Conservation (phyloP, 2,329 filamentous ascomycete genomes). For the Dactylonectria estremocensis region DNA sequence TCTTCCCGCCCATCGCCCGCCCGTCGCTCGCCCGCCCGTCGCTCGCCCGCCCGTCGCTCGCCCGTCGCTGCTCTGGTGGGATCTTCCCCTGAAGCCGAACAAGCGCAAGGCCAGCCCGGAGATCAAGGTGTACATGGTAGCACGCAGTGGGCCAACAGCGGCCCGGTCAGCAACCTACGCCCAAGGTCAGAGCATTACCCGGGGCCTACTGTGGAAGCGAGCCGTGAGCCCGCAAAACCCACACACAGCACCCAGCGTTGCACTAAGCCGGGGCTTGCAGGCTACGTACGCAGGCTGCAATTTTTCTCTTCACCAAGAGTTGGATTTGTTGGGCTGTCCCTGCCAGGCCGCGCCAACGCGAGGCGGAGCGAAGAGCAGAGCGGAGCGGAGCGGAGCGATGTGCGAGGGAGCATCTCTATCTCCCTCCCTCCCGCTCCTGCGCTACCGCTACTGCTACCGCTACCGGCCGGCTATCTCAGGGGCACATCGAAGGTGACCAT, state of each 20-base stretch:
- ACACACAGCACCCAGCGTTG: conserved; percentile 1
- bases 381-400: conserved; percentile 22
- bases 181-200: not conserved
- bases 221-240: not conserved
- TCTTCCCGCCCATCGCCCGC: conserved; percentile 13
- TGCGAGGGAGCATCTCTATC: conserved; percentile 10
- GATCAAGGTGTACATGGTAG: not conserved
- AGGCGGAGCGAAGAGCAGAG: not conserved
- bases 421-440: conserved; percentile 33
- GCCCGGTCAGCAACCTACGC: not conserved
- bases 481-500: conserved; percentile 24
- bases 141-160: not conserved
- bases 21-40: conserved; percentile 12
- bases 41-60: conserved; percentile 12
- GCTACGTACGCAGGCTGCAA: too few relatives aligned
- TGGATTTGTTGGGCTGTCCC: not conserved
- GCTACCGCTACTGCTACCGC: conserved; percentile 35
- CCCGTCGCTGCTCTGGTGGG: conserved; percentile 1
- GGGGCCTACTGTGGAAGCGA: too few relatives aligned
- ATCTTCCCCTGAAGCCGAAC: not conserved
- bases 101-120: not conserved
- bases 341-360: conserved; percentile 14
- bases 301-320: not conserved
- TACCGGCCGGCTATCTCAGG: conserved; percentile 38
- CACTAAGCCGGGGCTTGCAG: not conserved